phyloP scores from a whole-genome alignment of 352 stramenopile genomes.

The Pythium scleroteichum region DNA sequence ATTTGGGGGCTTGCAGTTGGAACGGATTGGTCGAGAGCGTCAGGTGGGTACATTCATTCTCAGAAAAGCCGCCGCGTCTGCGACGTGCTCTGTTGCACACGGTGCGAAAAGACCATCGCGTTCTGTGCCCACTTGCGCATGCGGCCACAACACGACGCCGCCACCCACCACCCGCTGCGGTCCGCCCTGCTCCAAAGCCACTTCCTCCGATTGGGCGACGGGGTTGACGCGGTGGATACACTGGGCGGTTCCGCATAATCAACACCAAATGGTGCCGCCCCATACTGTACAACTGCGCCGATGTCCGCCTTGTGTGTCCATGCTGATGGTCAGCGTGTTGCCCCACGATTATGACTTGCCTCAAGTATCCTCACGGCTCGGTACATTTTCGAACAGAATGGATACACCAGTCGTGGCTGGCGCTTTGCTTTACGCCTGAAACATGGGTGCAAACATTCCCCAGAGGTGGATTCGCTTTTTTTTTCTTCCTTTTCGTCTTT shows the following conservation, averaged over 20 bases:
- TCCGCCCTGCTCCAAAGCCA: not conserved
- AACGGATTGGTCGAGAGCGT: slow-evolving; percentile 15
- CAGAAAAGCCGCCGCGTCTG: slow-evolving; percentile 7
- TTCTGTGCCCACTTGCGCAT: slow-evolving; percentile 22
- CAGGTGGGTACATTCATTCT: slow-evolving; percentile 17
- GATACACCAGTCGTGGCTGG: slow-evolving; percentile 6
- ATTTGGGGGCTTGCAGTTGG: slow-evolving; percentile 18
- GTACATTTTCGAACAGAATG: slow-evolving; percentile 24
- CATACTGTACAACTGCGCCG: no score
- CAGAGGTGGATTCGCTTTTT: slow-evolving; percentile 9
- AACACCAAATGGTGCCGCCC: not conserved
- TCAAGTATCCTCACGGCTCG: not conserved
- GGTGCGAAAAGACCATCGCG: slow-evolving; percentile 13
- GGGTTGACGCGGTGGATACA: not conserved
- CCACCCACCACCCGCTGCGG: not conserved
- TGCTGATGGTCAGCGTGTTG: not conserved
- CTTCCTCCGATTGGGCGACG: not conserved
- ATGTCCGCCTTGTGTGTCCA: no score
- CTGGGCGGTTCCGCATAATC: not conserved
- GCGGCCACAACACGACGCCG: slow-evolving; percentile 13
- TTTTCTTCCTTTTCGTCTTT: slow-evolving; percentile 2
- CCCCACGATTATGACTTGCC: not conserved
- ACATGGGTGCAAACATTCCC: slow-evolving; percentile 30
- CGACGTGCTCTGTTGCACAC: slow-evolving; percentile 15
- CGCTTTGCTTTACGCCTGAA: slow-evolving; percentile 5